Evolutionary conservation across 116 monocot species (phyloP).

Genomic region (Papilionanthe hybrid): DNA sequence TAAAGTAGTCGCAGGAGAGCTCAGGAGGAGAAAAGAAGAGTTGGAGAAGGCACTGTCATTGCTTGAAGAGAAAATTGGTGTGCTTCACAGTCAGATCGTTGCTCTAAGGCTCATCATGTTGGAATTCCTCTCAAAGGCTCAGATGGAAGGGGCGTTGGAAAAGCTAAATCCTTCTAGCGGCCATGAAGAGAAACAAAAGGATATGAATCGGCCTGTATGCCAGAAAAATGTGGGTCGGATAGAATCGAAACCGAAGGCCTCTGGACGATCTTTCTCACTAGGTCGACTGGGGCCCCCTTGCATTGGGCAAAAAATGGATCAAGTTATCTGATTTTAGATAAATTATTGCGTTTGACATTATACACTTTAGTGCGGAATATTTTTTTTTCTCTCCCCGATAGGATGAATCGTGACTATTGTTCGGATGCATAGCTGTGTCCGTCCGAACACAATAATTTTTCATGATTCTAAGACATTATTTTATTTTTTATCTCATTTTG

Average conservation of each 20-base stretch:
- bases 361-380: too few species aligned
- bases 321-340: neutral
- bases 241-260: neutral
- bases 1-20: neutral
- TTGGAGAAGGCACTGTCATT: conserved; percentile 15
- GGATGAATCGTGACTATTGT: too few species aligned
- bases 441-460: too few species aligned
- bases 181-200: neutral
- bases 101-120: conserved; percentile 17
- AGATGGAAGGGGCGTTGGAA: neutral
- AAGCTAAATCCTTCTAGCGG: neutral
- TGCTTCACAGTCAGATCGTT: conserved; percentile 16
- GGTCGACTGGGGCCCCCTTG: neutral
- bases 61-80: conserved; percentile 22
- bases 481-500: too few species aligned
- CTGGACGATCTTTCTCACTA: neutral
- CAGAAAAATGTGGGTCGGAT: neutral
- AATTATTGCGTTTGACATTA: too few species aligned
- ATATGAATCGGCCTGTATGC: neutral
- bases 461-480: too few species aligned
- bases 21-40: conserved; percentile 11
- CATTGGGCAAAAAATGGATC: neutral
- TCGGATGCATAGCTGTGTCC: too few species aligned
- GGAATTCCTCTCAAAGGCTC: neutral
- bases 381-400: too few species aligned